Conservation (phyloP, 495 filamentous ascomycete genomes). For the Penicillium chermesinum region DNA sequence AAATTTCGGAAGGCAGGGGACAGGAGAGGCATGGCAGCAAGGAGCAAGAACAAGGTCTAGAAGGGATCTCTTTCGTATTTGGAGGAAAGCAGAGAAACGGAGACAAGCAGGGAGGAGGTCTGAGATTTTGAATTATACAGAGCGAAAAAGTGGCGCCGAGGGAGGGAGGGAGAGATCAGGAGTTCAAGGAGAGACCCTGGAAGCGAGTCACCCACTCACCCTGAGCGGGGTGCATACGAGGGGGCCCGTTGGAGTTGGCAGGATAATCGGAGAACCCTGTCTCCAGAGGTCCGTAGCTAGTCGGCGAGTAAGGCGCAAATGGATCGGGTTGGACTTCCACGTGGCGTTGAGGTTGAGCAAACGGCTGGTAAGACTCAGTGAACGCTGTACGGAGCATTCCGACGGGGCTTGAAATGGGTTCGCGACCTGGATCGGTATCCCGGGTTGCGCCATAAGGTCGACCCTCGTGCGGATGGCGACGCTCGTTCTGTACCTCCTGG, state of each 20-base stretch:
- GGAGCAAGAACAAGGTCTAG: conserved; percentile 6
- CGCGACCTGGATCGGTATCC: conserved; percentile 28
- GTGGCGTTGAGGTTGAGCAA: conserved; percentile 28
- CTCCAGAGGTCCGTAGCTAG: conserved; percentile 31
- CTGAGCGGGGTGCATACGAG: conserved; percentile 34
- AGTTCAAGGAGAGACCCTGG: conserved; percentile 49
- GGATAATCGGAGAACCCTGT: conserved; percentile 33
- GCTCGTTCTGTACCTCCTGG: conserved; percentile 31
- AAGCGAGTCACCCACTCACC: conserved; percentile 44
- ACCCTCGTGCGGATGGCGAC: conserved; percentile 31
- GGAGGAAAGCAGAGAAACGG: not conserved
- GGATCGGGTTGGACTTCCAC: conserved; percentile 29
- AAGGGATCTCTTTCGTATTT: conserved; percentile 9
- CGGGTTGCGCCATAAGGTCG: conserved; percentile 25
- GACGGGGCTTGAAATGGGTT: conserved; percentile 27
- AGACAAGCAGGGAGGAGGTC: not conserved
- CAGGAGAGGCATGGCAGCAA: not conserved
- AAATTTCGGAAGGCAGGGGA: not conserved
- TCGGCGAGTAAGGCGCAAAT: conserved; percentile 31
- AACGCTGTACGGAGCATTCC: conserved; percentile 34
- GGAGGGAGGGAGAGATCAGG: not conserved
- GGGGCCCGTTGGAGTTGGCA: conserved; percentile 16
- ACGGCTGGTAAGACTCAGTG: conserved; percentile 35
- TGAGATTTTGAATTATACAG: conserved; percentile 5
- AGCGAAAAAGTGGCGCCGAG: not conserved